Evolutionary conservation across 106 monocot genomes (phyloP).

Genomic region (Iris macrosiphon): DNA sequence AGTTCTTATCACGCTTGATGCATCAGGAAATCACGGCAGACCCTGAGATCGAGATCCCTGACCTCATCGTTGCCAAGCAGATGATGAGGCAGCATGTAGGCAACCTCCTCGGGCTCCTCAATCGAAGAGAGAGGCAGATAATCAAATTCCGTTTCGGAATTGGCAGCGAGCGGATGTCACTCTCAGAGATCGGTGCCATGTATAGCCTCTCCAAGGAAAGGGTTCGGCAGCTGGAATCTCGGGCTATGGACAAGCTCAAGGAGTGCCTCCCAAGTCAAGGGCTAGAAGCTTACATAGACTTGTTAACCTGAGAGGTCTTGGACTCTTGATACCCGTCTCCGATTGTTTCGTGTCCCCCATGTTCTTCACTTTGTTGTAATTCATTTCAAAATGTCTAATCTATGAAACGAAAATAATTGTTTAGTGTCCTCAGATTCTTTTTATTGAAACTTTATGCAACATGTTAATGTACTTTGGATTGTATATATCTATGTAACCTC

Average conservation of each 20-base stretch:
- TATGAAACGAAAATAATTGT: too few relatives aligned
- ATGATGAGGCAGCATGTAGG: slow-evolving; percentile 78
- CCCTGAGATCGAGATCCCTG: slow-evolving; percentile 68
- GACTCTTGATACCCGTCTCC: not conserved
- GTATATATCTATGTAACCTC: too few relatives aligned
- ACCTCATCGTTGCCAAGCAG: slow-evolving; percentile 39
- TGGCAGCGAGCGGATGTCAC: slow-evolving; percentile 38
- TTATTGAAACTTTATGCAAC: too few relatives aligned
- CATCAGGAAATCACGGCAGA: slow-evolving; percentile 88
- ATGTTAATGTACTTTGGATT: too few relatives aligned
- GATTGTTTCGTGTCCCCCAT: too few relatives aligned
- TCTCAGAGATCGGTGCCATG: slow-evolving; percentile 64
- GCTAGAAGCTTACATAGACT: slow-evolving; percentile 37
- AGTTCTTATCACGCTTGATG: too few relatives aligned
- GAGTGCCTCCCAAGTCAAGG: slow-evolving; percentile 34
- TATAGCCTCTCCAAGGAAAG: slow-evolving; percentile 75
- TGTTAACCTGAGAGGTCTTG: slow-evolving; percentile 30
- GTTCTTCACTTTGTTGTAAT: too few relatives aligned
- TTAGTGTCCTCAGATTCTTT: too few relatives aligned
- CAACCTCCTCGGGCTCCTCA: slow-evolving; percentile 48
- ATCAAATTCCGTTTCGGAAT: slow-evolving; percentile 61
- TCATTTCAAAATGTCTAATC: too few relatives aligned
- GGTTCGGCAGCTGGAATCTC: slow-evolving; percentile 68
- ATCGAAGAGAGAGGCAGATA: slow-evolving; percentile 69
- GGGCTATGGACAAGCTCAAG: slow-evolving; percentile 67